Evolutionary conservation across 176 grass and related monocot genomes (phyloP).

Genomic region (Tillandsia leiboldiana): DNA sequence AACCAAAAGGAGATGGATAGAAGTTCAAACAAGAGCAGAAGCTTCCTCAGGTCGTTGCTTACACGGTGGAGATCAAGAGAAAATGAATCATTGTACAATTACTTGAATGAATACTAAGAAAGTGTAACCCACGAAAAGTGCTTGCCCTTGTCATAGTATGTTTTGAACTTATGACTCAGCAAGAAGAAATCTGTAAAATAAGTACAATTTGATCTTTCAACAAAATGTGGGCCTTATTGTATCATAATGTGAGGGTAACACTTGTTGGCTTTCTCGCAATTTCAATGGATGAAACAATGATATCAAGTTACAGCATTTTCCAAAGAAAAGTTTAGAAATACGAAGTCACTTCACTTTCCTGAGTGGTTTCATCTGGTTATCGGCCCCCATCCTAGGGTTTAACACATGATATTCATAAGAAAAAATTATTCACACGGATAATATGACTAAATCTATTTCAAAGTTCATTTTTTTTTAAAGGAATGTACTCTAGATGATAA

Average conservation of each 20-base stretch:
- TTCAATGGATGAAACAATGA: background rate
- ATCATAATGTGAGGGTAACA: background rate
- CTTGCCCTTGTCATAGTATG: background rate
- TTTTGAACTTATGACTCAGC: background rate
- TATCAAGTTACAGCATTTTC: background rate
- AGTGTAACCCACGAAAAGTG: background rate
- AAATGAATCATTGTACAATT: slow-evolving; percentile 80
- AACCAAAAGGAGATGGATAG: slow-evolving; percentile 43
- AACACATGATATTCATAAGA: too few species aligned
- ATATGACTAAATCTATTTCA: too few species aligned
- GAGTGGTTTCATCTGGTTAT: background rate
- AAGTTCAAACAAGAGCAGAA: slow-evolving; percentile 54
- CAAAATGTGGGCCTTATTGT: background rate
- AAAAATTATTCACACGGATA: too few species aligned
- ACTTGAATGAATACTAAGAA: slow-evolving; percentile 82
- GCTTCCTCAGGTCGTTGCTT: slow-evolving; percentile 77
- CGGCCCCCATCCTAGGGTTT: background rate
- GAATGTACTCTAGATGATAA: too few species aligned
- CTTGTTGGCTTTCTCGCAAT: background rate
- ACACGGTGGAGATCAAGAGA: slow-evolving; percentile 59
- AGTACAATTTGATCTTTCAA: background rate
- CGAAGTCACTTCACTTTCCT: background rate
- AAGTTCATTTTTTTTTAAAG: too few species aligned
- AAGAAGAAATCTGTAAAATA: background rate
- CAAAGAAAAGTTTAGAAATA: background rate